Base-by-base conservation (phyloP, 1,284 basidiomycete genomes). In the Heterobasidion parviporum region DNA sequence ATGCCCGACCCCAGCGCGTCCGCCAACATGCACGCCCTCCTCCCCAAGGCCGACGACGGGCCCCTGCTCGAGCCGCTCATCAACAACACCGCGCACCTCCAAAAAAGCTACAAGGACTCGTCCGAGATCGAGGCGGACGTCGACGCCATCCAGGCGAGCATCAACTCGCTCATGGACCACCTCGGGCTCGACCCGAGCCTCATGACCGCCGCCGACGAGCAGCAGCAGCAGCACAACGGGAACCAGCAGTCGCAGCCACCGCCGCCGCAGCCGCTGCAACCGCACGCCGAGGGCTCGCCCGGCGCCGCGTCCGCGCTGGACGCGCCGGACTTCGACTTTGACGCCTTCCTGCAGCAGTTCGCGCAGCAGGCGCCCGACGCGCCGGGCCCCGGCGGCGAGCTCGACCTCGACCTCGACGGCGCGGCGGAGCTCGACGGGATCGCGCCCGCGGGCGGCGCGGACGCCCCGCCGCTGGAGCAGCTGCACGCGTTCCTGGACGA, bases 111-210 rank as follows among this genome's bases (percentile, higher is more conserved):
- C 72, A 77, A 76, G 49, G 77, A 78, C 52, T 75, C 89, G 0
- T 66, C 79, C 32, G 85, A 84, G 57, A 86, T 93, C 50, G 81
- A 85, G 54, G 75, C 76, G 49, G 87, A 92, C 56, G 87, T 93
- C 33, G 83, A 87, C 59, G 78, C 81, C 47, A 71, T 94, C 54
- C 83, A 89, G 62, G 76, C 74, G 41, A 85, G 81, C 60, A 86
- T 94, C 59, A 82, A 91, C 58, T 80, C 80, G 10, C 75, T 94
- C 43, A 87, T 93, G 49, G 77, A 85, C 63, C 80, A 78, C 54
- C 77, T 89, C 56, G 88, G 88, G 1, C 71, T 91, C 43, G 85
- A 86, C 60, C 75, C 81, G 2, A 56, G 58, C 3, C 55, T 72
- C 15, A 63, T 80, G 20, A n/a, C 55, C 44, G 52, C 18, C 15